Conservation (phyloP, 2,329 filamentous ascomycete genomes). For the Helicocarpus griseus region DNA sequence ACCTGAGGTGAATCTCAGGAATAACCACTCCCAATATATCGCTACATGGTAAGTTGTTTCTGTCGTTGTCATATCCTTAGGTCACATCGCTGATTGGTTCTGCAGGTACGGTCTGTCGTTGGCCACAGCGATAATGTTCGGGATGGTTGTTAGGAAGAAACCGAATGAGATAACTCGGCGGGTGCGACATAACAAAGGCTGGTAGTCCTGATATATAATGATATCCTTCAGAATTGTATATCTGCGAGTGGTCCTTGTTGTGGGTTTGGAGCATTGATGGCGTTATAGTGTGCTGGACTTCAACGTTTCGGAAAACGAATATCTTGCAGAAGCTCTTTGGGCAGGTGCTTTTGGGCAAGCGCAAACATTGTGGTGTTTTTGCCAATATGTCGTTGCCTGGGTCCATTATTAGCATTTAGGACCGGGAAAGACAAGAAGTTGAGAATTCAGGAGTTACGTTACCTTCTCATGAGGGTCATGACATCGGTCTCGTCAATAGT, state of each 20-base stretch:
- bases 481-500: constrained; percentile 81
- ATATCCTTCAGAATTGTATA: constrained; percentile 5
- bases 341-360: constrained; percentile 72
- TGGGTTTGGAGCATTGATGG: constrained; percentile 27
- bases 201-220: constrained; percentile 42
- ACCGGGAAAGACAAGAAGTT: too few relatives aligned
- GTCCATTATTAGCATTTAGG: constrained; percentile 25
- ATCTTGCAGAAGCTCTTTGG: constrained; percentile 72
- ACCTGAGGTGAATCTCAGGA: constrained; percentile 83
- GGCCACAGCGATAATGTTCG: constrained; percentile 90
- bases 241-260: constrained; percentile 12
- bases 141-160: constrained; percentile 86
- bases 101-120: constrained; percentile 72
- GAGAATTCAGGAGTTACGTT: too few relatives aligned
- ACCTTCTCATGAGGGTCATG: constrained; percentile 74
- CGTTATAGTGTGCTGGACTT: background rate
- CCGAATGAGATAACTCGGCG: constrained; percentile 61
- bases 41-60: constrained; percentile 73
- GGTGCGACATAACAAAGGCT: constrained; percentile 65
- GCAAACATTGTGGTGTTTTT: constrained; percentile 68
- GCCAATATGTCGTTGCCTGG: constrained; percentile 68
- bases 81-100: constrained; percentile 5
- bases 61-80: background rate
- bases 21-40: constrained; percentile 97
- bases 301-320: constrained; percentile 37